Base-by-base conservation (phyloP, 139 green algal species). In the Edaphochlamys debaryana region DNA sequence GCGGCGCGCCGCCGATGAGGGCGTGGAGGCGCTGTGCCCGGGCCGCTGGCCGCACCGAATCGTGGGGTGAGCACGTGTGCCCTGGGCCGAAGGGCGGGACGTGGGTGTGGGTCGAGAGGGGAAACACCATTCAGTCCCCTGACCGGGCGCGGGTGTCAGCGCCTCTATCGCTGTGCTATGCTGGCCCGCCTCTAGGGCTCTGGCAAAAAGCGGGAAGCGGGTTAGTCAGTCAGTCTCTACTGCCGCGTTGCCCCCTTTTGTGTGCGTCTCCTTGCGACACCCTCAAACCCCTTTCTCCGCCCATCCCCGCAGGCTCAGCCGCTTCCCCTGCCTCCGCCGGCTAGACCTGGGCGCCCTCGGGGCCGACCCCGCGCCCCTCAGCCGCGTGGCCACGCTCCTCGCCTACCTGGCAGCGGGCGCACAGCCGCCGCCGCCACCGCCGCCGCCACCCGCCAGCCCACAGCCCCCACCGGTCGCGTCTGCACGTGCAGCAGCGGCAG, bases 1-100 rank as follows among this genome's bases (percentile, higher is more conserved):
- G 75, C 60, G 75, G 29, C 75, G 75, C 2, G 75, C 75, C 25
- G 75, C 41, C 30, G 75, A 81, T 17, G 75, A 81, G 75, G 38
- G 60, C 30, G 60, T 71, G 40, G 62, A 63, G 60, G 41, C 19
- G 38, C 62, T 81, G 62, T 71, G 60, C 36, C 75, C 75, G 13
- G 41, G 40, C 20, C 40, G 48, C 54, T 81, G 75, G 75, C 75
- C 75, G 1, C 75, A 81, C 58, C 60, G 75, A 0, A 60, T 81
- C 19, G 60, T 38, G 2, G 75, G 75, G 75, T 81, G 75, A 27
- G 75, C 48, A 30, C 3, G 56, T 32, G 60, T 32, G 45, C n/a
- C n/a, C n/a, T 34, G 25, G 3, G 38, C 1, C 2, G 67, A 38
- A 7, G 20, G 37, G 67, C 1, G 67, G 23, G 29, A 29, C 29